phyloP scores from a whole-genome alignment of 805 yeast species.

The Pichia rugopelliculosa region DNA sequence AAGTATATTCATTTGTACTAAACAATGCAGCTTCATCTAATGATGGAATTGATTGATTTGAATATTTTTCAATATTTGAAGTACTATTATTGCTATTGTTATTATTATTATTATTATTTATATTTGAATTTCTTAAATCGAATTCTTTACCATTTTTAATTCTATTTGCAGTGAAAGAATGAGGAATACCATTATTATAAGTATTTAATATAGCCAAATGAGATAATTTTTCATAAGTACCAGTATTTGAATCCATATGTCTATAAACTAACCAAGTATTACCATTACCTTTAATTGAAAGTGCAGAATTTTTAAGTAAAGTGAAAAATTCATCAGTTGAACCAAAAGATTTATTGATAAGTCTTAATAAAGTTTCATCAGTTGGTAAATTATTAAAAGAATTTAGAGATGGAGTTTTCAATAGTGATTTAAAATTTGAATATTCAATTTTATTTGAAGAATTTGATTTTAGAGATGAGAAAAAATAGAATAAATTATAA shows the following conservation, averaged over 20 bases:
- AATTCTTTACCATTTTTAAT: conserved; percentile 19
- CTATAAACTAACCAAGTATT: conserved; percentile 81
- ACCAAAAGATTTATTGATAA: conserved; percentile 63
- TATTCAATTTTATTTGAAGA: conserved; percentile 15
- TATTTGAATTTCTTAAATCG: not conserved
- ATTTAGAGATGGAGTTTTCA: conserved; percentile 26
- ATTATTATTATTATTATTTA: conserved; percentile 7
- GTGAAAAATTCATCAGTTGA: conserved; percentile 69
- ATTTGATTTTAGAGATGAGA: conserved; percentile 35
- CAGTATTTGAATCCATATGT: conserved; percentile 18
- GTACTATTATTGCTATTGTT: conserved; percentile 5
- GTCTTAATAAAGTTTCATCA: conserved; percentile 29
- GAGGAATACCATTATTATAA: conserved; percentile 86
- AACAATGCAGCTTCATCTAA: conserved; percentile 36
- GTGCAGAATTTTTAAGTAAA: conserved; percentile 60
- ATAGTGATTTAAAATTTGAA: conserved; percentile 23
- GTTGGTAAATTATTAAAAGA: conserved; percentile 23
- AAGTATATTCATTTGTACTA: conserved; percentile 33
- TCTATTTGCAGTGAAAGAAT: conserved; percentile 49
- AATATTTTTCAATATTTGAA: conserved; percentile 8
- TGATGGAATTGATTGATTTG: conserved; percentile 22
- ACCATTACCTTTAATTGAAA: conserved; percentile 80
- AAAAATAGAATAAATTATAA: conserved; percentile 41
- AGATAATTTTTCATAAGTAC: conserved; percentile 25
- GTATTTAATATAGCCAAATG: conserved; percentile 67